These are phyloP conservation scores for Metschnikowia shivogae DNA, from an alignment of 805 yeast species.

Conservation along the genomic window DNA sequence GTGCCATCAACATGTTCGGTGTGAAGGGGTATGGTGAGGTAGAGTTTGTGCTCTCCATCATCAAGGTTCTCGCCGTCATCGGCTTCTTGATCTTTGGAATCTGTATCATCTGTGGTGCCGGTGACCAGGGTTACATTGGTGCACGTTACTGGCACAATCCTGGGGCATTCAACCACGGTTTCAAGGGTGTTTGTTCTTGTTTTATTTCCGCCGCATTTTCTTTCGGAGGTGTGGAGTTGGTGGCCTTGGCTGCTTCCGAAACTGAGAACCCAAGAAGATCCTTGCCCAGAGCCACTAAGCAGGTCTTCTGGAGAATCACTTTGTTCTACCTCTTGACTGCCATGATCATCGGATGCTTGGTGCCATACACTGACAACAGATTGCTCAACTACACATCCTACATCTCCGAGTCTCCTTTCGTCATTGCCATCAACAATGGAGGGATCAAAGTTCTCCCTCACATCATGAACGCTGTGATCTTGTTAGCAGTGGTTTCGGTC, in stretches of 20 bases:
- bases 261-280: slow-evolving; percentile 52
- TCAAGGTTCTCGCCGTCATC: slow-evolving; percentile 25
- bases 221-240: slow-evolving; percentile 58
- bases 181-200: slow-evolving; percentile 52
- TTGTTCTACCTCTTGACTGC: slow-evolving; percentile 47
- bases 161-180: slow-evolving; percentile 51
- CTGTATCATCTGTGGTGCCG: slow-evolving; percentile 41
- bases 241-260: slow-evolving; percentile 58
- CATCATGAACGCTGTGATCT: slow-evolving; percentile 26
- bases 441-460: slow-evolving; percentile 25
- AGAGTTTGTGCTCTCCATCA: slow-evolving; percentile 23
- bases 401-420: slow-evolving; percentile 26
- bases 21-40: slow-evolving; percentile 30
- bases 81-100: slow-evolving; percentile 28
- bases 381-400: slow-evolving; percentile 20
- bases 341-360: slow-evolving; percentile 47
- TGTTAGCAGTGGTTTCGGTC: slow-evolving; percentile 27
- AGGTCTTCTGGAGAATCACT: slow-evolving; percentile 52
- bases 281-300: slow-evolving; percentile 54
- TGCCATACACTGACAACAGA: slow-evolving; percentile 40
- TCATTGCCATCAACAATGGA: slow-evolving; percentile 27
- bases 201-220: slow-evolving; percentile 57
- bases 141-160: slow-evolving; percentile 49
- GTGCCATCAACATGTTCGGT: slow-evolving; percentile 34
- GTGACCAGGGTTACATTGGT: slow-evolving; percentile 46